phyloP scores from a whole-genome alignment of 805 yeast genomes.

The Kuraishia hungarica region DNA sequence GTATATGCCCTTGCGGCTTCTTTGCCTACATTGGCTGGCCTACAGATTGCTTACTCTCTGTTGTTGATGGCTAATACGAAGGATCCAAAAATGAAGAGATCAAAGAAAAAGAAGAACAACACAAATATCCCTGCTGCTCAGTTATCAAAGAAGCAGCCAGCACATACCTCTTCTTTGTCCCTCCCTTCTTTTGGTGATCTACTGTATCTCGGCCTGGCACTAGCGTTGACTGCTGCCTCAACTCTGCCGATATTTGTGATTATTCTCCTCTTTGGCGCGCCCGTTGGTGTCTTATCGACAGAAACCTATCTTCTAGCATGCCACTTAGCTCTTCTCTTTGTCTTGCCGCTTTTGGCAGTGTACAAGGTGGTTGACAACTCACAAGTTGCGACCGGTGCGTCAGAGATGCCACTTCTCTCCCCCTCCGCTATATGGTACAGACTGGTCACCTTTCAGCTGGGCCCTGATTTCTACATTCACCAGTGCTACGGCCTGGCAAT shows the following conservation, averaged over 20 bases:
- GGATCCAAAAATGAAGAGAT: conserved; percentile 21
- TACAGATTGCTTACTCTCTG: conserved; percentile 26
- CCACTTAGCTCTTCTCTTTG: conserved; percentile 51
- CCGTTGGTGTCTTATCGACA: conserved; percentile 40
- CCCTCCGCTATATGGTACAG: conserved; percentile 15
- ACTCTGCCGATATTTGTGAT: conserved; percentile 28
- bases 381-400: conserved; percentile 3
- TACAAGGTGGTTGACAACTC: conserved; percentile 32
- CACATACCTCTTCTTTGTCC: background rate
- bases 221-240: conserved; percentile 24
- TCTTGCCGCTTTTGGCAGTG: conserved; percentile 55
- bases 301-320: conserved; percentile 55
- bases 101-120: conserved; percentile 16
- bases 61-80: conserved; percentile 23
- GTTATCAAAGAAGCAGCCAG: background rate
- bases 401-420: conserved; percentile 9
- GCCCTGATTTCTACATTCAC: conserved; percentile 14
- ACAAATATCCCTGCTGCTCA: background rate
- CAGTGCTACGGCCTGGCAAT: conserved; percentile 29
- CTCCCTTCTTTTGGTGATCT: conserved; percentile 12
- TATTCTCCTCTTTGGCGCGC: conserved; percentile 74
- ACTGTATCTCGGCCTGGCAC: conserved; percentile 19
- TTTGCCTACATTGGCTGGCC: conserved; percentile 21
- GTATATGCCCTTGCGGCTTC: conserved; percentile 16
- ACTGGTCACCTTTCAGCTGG: conserved; percentile 21